Conservation (phyloP, 208 protist genomes). For the Angomonas ambiguus region DNA sequence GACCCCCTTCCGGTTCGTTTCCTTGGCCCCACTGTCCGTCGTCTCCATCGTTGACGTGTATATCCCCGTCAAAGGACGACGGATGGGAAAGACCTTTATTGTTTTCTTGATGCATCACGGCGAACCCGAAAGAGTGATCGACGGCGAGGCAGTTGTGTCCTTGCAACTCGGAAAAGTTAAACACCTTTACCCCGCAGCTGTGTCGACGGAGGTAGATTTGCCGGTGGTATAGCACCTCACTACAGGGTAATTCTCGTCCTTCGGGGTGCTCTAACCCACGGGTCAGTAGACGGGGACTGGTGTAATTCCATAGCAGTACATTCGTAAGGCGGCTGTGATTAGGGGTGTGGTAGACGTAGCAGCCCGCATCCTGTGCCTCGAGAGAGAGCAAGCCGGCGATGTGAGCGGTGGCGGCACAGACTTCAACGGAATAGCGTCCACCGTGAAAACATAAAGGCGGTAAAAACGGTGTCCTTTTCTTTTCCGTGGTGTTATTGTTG, state of each 20-base stretch:
- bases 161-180: slow-evolving; percentile 29
- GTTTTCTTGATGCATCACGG: slow-evolving; percentile 54
- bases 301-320: too few species aligned
- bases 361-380: slow-evolving; percentile 41
- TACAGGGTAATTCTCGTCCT: too few species aligned
- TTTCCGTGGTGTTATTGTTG: not conserved
- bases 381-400: slow-evolving; percentile 38
- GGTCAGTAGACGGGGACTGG: too few species aligned
- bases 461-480: not conserved
- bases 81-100: too few species aligned
- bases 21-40: too few species aligned
- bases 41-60: too few species aligned
- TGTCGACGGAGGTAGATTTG: too few species aligned
- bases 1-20: too few species aligned
- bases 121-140: slow-evolving; percentile 61
- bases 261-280: too few species aligned
- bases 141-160: slow-evolving; percentile 35
- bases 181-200: slow-evolving; percentile 51
- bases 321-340: too few species aligned
- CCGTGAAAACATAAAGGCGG: slow-evolving; percentile 34
- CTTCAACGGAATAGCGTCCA: slow-evolving; percentile 60
- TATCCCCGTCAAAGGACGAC: too few species aligned
- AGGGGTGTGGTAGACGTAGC: slow-evolving; percentile 65
- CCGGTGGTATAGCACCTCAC: too few species aligned
- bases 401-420: slow-evolving; percentile 41